These are phyloP conservation scores for Grosmannia clavigera DNA, from an alignment of 2,329 filamentous ascomycete genomes.

Conservation along the genomic window DNA sequence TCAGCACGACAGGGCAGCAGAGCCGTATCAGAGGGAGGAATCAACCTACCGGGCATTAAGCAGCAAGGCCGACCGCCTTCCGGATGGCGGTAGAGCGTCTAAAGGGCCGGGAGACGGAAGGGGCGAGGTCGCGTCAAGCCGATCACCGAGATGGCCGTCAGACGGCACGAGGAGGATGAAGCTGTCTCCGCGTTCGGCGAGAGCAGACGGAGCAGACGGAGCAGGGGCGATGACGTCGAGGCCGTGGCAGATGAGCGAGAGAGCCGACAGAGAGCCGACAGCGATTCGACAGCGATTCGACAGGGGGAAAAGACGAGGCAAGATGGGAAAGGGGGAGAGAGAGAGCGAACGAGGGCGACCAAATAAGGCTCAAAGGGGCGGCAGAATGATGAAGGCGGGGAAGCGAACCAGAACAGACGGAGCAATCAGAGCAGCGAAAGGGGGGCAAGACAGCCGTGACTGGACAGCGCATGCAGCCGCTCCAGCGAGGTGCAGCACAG, in stretches of 20 bases:
- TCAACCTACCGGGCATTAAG: slow-evolving; percentile 14
- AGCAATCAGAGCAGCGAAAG: not conserved
- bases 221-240: not conserved
- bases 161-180: not conserved
- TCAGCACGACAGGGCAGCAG: not conserved
- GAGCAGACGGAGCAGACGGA: not conserved
- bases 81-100: slow-evolving; percentile 5
- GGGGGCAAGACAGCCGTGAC: no score
- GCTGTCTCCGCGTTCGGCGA: not conserved
- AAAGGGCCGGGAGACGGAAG: not conserved
- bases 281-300: no score
- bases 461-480: slow-evolving; percentile 9
- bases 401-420: not conserved
- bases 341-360: not conserved
- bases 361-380: not conserved
- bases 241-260: no score
- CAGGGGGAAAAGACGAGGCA: no score
- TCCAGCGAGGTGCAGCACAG: slow-evolving; percentile 7
- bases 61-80: slow-evolving; percentile 9
- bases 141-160: no score
- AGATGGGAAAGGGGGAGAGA: not conserved
- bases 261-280: no score
- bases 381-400: not conserved
- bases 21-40: no score
- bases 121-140: not conserved